phyloP scores from a whole-genome alignment of 148 eudicot genomes.

The Camellia lanceoleosa region DNA sequence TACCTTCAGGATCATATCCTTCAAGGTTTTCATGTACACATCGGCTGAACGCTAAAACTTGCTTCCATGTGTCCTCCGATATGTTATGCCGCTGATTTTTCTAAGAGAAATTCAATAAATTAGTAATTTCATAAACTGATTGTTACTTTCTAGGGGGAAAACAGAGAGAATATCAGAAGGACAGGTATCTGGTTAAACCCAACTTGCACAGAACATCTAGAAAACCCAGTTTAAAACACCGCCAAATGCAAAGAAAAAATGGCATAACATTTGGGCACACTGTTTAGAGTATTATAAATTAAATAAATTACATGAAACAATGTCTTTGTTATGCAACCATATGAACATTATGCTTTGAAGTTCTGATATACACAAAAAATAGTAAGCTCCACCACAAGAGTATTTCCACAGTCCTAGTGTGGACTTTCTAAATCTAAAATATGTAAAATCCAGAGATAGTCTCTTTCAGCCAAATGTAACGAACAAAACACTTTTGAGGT shows the following conservation, averaged over 20 bases:
- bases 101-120: conserved; percentile 29
- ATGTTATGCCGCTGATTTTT: conserved; percentile 82
- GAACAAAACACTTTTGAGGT: too few species aligned
- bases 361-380: not conserved
- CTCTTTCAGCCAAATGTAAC: too few species aligned
- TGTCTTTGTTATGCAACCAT: not conserved
- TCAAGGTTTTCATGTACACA: conserved; percentile 93
- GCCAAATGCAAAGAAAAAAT: not conserved
- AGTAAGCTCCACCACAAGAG: not conserved
- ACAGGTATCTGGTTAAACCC: not conserved
- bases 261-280: not conserved
- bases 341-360: not conserved
- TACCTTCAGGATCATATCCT: conserved; percentile 98
- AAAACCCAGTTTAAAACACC: not conserved
- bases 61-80: conserved; percentile 93
- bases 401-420: not conserved
- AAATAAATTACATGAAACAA: not conserved
- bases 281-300: not conserved
- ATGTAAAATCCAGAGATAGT: not conserved
- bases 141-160: not conserved
- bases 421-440: not conserved
- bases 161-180: not conserved
- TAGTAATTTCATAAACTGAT: not conserved
- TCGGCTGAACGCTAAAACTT: conserved; percentile 89
- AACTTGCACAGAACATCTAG: not conserved